Evolutionary conservation across 352 stramenopile genomes (phyloP).

Genomic region (Globisporangium cylindrosporum): DNA sequence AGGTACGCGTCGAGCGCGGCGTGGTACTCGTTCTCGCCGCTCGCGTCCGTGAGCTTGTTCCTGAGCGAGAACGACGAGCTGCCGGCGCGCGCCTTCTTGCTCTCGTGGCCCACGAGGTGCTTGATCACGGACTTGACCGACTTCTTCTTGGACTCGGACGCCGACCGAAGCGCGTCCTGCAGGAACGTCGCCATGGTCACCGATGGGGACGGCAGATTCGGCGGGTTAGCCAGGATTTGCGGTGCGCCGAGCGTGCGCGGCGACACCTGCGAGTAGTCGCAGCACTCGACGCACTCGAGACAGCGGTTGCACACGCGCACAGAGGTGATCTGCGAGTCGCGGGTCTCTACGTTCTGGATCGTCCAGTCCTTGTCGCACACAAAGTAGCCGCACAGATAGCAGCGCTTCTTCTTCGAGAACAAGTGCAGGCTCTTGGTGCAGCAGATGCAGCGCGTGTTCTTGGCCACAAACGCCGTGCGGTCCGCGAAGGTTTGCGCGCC

Average conservation of each 20-base stretch:
- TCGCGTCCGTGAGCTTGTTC: background rate
- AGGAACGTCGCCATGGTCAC: constrained; percentile 21
- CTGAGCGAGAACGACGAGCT: constrained; percentile 18
- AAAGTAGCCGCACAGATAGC: constrained; percentile 34
- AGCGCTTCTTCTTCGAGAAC: constrained; percentile 32
- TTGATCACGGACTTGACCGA: constrained; percentile 34
- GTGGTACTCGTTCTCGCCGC: constrained; percentile 23
- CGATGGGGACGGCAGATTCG: constrained; percentile 2
- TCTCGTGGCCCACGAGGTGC: constrained; percentile 18
- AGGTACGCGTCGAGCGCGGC: constrained; percentile 30
- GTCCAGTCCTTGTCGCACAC: constrained; percentile 37
- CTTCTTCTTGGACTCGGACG: constrained; percentile 16
- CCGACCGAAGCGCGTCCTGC: constrained; percentile 20
- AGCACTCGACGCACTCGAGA: constrained; percentile 48
- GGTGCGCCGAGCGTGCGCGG: constrained; percentile 25
- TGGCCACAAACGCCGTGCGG: constrained; percentile 35
- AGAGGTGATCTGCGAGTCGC: constrained; percentile 24
- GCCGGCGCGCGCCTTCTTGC: background rate
- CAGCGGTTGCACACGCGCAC: constrained; percentile 50
- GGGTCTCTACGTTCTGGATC: constrained; percentile 29
- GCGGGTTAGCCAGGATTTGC: constrained; percentile 18
- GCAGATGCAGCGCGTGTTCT: constrained; percentile 53
- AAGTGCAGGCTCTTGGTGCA: constrained; percentile 48
- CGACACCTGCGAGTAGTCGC: constrained; percentile 48
- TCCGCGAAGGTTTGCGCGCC: constrained; percentile 54